phyloP scores from a whole-genome alignment of 331 rosid species.

The Erythrophleum ivorense region DNA sequence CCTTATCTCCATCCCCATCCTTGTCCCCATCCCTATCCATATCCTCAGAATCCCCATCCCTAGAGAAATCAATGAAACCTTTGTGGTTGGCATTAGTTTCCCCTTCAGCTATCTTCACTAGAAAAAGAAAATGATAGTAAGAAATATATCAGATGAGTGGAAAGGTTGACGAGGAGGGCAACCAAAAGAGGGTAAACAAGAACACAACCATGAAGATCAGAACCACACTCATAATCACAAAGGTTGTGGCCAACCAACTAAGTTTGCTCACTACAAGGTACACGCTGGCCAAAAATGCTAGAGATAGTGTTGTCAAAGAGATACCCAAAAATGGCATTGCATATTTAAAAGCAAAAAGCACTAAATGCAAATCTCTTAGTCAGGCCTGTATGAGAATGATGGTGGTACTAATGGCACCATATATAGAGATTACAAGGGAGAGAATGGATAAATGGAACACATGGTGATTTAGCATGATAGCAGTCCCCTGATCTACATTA shows the following conservation, averaged over 20 bases:
- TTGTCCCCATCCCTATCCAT: no score
- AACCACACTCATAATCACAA: neutral
- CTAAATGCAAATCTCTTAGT: no score
- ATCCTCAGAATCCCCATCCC: no score
- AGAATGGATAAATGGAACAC: conserved; percentile 25
- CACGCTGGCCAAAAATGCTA: no score
- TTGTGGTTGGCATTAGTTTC: no score
- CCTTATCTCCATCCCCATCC: no score
- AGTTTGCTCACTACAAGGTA: no score
- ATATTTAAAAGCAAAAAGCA: no score
- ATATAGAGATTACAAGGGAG: conserved; percentile 17
- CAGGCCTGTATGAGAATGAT: conserved; percentile 29
- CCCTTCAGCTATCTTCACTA: neutral
- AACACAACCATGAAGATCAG: neutral
- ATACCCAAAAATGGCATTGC: no score
- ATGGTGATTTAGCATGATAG: neutral
- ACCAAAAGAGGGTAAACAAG: neutral
- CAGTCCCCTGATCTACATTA: neutral
- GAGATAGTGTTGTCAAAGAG: no score
- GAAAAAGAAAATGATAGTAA: neutral
- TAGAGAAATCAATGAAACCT: no score
- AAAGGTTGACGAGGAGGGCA: conserved; percentile 5
- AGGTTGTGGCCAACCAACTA: neutral
- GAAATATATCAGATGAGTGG: neutral
- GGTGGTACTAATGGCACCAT: conserved; percentile 24